phyloP scores from a whole-genome alignment of 306 rosid species.

The Nissolia schottii region DNA sequence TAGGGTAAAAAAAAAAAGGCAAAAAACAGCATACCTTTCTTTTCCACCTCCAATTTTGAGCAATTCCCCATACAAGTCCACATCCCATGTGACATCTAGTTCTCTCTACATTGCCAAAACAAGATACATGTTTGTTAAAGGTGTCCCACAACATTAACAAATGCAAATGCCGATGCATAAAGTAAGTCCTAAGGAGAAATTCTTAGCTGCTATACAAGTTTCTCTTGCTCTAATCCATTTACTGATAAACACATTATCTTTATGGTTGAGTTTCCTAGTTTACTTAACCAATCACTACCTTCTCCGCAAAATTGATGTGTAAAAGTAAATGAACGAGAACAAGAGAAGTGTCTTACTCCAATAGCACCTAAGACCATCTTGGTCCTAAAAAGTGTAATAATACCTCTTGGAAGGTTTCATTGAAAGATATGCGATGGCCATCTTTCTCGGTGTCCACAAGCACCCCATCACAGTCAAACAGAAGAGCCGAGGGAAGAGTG shows the following conservation, averaged over 20 bases:
- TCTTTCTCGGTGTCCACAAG: slow-evolving; percentile 97
- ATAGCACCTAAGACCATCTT: too few species aligned
- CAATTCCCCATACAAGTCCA: slow-evolving; percentile 87
- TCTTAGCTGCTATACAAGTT: too few species aligned
- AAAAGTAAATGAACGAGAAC: too few species aligned
- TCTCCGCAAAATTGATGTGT: too few species aligned
- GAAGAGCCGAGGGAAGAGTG: slow-evolving; percentile 78
- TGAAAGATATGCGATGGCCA: slow-evolving; percentile 91
- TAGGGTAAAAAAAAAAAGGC: neutral
- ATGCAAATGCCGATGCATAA: neutral
- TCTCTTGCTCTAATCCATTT: too few species aligned
- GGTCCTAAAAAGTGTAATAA: neutral
- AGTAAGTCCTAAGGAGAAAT: neutral
- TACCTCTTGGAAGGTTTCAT: slow-evolving; percentile 87
- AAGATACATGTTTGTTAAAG: neutral
- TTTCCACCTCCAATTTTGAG: slow-evolving; percentile 99
- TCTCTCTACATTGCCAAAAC: slow-evolving; percentile 53
- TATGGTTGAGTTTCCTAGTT: too few species aligned
- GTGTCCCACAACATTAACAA: neutral
- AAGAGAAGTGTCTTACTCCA: too few species aligned
- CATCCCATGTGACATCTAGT: slow-evolving; percentile 91
- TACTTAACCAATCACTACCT: too few species aligned
- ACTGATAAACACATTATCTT: too few species aligned
- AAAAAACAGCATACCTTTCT: slow-evolving; percentile 54
- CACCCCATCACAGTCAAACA: slow-evolving; percentile 96